Evolutionary conservation across 768 basidiomycete species (phyloP).

Genomic region (Russula abietina): DNA sequence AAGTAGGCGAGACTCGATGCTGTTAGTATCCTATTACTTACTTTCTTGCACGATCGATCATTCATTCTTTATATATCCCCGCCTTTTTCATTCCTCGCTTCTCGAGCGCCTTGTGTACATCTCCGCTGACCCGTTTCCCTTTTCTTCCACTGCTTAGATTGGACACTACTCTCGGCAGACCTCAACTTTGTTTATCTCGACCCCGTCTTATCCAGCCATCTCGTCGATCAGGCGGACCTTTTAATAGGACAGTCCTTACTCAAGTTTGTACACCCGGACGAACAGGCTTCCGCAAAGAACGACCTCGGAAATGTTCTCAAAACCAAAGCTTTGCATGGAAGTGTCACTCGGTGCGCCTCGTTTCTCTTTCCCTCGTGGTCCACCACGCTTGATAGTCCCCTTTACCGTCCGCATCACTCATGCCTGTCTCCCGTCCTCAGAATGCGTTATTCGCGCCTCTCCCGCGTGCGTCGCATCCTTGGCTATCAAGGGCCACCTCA

Average conservation of each 20-base stretch:
- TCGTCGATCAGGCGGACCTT: conserved; percentile 60
- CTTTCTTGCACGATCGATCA: conserved; percentile 31
- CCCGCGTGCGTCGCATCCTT: conserved; percentile 64
- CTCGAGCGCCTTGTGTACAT: conserved; percentile 26
- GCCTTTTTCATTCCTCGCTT: conserved; percentile 33
- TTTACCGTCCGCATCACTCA: conserved; percentile 22
- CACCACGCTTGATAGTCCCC: conserved; percentile 18
- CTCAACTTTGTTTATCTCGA: conserved; percentile 79
- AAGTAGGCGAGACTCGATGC: conserved; percentile 67
- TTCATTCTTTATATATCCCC: conserved; percentile 38
- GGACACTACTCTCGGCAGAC: conserved; percentile 72
- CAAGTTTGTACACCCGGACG: conserved; percentile 79
- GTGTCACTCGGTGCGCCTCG: conserved; percentile 61
- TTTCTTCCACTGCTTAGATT: no score
- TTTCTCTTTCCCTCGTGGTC: conserved; percentile 20
- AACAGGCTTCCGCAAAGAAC: conserved; percentile 63
- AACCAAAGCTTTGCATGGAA: conserved; percentile 72
- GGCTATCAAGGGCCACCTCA: conserved; percentile 54
- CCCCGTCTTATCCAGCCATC: conserved; percentile 68
- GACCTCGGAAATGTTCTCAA: conserved; percentile 73
- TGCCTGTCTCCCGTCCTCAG: conserved; percentile 35
- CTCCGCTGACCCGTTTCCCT: conserved; percentile 25
- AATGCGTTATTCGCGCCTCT: conserved; percentile 73
- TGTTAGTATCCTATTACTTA: conserved; percentile 44
- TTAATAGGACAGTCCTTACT: conserved; percentile 69